Conservation (phyloP, 768 basidiomycete species). For the Sporobolomyces pararoseus region DNA sequence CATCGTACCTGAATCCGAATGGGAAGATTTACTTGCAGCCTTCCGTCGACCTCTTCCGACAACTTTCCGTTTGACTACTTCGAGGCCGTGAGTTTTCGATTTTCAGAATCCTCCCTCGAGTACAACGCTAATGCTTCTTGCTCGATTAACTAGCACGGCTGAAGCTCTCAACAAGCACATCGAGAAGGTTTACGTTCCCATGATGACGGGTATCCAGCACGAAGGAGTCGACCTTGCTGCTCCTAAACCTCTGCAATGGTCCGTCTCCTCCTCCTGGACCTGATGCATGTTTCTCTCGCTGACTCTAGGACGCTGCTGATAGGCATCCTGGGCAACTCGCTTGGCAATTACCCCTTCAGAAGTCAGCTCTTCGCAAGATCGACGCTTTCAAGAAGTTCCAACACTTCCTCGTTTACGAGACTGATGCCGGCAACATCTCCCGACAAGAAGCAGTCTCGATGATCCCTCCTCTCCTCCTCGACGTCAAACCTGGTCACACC, state of each 20-base stretch:
- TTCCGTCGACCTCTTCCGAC: constrained; percentile 76
- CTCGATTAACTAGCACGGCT: constrained; percentile 59
- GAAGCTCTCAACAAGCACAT: constrained; percentile 76
- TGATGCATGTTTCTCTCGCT: background rate
- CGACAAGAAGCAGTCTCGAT: constrained; percentile 97
- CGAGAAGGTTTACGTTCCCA: constrained; percentile 70
- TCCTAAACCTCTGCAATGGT: constrained; percentile 84
- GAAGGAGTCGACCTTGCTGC: constrained; percentile 72
- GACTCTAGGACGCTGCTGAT: too few species aligned
- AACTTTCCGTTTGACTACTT: constrained; percentile 87
- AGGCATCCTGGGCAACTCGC: constrained; percentile 95
- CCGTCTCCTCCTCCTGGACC: background rate
- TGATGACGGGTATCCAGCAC: constrained; percentile 65
- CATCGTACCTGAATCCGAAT: constrained; percentile 69
- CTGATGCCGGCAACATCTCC: constrained; percentile 93
- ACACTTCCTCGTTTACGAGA: constrained; percentile 93
- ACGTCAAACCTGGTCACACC: constrained; percentile 86
- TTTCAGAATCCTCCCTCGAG: too few species aligned
- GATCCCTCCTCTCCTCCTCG: constrained; percentile 93
- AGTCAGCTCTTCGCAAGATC: constrained; percentile 77
- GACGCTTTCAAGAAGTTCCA: constrained; percentile 93
- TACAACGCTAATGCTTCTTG: too few species aligned
- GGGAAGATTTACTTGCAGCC: constrained; percentile 65
- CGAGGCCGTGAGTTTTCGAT: constrained; percentile 61
- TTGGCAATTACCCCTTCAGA: constrained; percentile 92